phyloP scores from a whole-genome alignment of 345 rosid genomes.

The Eucalyptus globulus region DNA sequence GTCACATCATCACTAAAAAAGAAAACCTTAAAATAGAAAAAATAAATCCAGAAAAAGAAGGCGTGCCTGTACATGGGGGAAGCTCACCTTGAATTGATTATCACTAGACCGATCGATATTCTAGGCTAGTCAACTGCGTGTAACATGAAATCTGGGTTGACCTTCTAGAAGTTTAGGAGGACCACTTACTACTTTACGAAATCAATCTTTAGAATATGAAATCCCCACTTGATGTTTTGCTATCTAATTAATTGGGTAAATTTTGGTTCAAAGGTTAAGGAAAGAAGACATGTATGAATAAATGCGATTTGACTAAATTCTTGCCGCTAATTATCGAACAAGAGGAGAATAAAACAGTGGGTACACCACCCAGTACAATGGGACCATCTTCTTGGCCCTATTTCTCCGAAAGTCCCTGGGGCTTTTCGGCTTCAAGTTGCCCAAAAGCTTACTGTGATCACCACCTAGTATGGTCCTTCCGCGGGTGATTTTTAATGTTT shows the following conservation, averaged over 20 bases:
- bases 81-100: too few species aligned
- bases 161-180: too few species aligned
- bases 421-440: too few species aligned
- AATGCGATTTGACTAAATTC: background rate
- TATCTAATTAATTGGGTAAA: background rate
- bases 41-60: background rate
- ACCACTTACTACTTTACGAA: too few species aligned
- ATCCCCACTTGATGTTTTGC: background rate
- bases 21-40: background rate
- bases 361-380: background rate
- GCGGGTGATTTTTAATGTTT: too few species aligned
- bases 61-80: background rate
- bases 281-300: background rate
- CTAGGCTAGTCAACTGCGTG: rapidly evolving
- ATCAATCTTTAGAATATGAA: too few species aligned
- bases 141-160: too few species aligned
- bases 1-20: too few species aligned
- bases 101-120: too few species aligned
- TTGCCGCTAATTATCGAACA: background rate
- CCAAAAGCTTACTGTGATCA: too few species aligned
- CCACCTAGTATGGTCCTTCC: too few species aligned
- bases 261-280: background rate
- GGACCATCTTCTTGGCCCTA: too few species aligned
- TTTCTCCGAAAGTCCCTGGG: rapidly evolving
- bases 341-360: background rate